Conservation (phyloP, 2,329 filamentous ascomycete genomes). For the Sporothrix pallida region DNA sequence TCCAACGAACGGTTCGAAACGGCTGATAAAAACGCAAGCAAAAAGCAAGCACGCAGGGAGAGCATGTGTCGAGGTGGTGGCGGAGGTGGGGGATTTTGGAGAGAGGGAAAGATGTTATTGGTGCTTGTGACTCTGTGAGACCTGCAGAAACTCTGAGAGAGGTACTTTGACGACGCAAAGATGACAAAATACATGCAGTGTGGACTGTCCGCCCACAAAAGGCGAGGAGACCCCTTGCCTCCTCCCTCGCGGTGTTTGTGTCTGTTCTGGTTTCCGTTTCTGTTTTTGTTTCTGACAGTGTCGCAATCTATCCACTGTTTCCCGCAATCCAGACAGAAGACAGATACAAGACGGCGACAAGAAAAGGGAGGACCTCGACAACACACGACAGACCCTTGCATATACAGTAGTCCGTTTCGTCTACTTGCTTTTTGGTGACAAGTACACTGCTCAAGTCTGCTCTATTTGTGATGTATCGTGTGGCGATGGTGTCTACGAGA, state of each 20-base stretch:
- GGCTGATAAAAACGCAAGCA: background rate
- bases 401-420: background rate
- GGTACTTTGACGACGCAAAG: background rate
- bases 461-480: background rate
- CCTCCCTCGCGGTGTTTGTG: slow-evolving; percentile 17
- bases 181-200: background rate
- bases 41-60: background rate
- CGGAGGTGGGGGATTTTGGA: background rate
- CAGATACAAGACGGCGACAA: background rate
- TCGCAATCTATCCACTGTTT: background rate
- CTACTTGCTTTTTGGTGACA: background rate
- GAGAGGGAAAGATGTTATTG: background rate
- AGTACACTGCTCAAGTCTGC: background rate
- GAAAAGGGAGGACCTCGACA: background rate
- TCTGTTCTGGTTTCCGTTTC: too few species aligned
- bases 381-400: slow-evolving; percentile 8
- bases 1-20: background rate
- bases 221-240: slow-evolving; percentile 9
- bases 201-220: background rate
- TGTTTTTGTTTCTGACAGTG: background rate
- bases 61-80: slow-evolving; percentile 21
- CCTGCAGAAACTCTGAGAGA: slow-evolving; percentile 12
- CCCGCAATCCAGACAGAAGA: slow-evolving; percentile 12
- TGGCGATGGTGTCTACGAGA: background rate
- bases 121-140: background rate